Evolutionary conservation across 2,329 filamentous ascomycete species (phyloP).

Genomic region (Clonostachys rosea): DNA sequence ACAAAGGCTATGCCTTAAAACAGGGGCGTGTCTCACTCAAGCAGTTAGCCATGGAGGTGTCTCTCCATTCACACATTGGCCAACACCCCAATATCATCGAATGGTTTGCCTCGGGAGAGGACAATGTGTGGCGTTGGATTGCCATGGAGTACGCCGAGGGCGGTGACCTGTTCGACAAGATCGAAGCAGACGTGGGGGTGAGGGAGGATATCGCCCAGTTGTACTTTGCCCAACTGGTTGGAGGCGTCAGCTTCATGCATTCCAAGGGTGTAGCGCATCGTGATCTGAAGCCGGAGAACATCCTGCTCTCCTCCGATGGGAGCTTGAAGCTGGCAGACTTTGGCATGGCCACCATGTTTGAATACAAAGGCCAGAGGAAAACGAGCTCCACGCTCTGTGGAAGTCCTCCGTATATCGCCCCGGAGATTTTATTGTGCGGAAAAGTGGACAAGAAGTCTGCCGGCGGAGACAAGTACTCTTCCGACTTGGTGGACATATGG

Average conservation of each 20-base stretch:
- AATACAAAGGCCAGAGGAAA: constrained; percentile 81
- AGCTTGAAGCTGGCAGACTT: constrained; percentile 95
- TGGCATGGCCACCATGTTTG: constrained; percentile 89
- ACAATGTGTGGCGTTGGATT: constrained; percentile 89
- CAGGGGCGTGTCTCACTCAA: constrained; percentile 85
- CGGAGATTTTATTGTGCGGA: constrained; percentile 69
- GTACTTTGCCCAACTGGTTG: constrained; percentile 89
- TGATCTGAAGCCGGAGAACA: constrained; percentile 92
- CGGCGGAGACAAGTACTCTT: constrained; percentile 56
- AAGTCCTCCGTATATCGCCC: constrained; percentile 94
- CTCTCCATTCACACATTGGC: constrained; percentile 82
- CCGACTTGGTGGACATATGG: constrained; percentile 90
- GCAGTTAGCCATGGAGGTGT: constrained; percentile 88
- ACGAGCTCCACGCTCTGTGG: constrained; percentile 86
- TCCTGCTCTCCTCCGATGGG: constrained; percentile 78
- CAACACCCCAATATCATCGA: constrained; percentile 92
- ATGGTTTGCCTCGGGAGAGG: constrained; percentile 85
- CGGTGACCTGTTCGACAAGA: constrained; percentile 97
- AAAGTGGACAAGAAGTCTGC: constrained; percentile 38
- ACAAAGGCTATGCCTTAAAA: constrained; percentile 89
- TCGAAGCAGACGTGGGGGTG: constrained; percentile 96
- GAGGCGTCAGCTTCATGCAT: constrained; percentile 92
- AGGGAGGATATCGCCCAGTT: constrained; percentile 91
- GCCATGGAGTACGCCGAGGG: constrained; percentile 96
- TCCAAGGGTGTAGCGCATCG: constrained; percentile 92